These are phyloP conservation scores for Bruguiera sexangula DNA, from an alignment of 345 rosid species.

Conservation along the genomic window DNA sequence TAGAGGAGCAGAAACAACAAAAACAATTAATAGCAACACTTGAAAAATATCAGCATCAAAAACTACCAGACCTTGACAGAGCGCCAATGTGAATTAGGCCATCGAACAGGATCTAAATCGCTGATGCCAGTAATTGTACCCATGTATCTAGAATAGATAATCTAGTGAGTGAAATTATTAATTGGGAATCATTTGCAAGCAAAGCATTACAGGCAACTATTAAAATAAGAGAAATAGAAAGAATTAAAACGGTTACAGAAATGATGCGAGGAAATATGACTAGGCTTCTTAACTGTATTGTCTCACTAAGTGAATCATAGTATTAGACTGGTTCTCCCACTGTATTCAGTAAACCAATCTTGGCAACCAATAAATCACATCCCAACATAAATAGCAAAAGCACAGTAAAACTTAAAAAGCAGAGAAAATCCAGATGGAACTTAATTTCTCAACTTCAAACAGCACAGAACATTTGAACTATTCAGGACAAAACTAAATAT, in stretches of 20 bases:
- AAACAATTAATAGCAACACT: background rate
- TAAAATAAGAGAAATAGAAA: background rate
- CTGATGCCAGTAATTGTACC: constrained; percentile 73
- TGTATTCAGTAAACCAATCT: background rate
- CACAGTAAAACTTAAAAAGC: background rate
- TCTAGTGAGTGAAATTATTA: constrained; percentile 1
- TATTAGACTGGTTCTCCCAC: too few relatives aligned
- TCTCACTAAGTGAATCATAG: background rate
- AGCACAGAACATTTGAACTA: background rate
- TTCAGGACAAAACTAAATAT: background rate
- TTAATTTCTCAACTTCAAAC: background rate
- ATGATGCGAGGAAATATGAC: too few relatives aligned
- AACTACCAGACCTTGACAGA: constrained; percentile 44
- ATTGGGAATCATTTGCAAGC: background rate
- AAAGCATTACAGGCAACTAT: background rate
- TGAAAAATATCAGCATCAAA: background rate
- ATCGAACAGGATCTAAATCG: constrained; percentile 60
- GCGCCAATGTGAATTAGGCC: constrained; percentile 80
- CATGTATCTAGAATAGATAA: constrained; percentile 46
- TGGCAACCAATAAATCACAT: background rate
- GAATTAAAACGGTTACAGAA: too few relatives aligned
- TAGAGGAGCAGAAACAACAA: background rate
- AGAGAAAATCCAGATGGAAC: background rate
- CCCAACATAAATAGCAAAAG: background rate
- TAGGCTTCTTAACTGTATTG: background rate